Conservation (phyloP, 1,139 yeast genomes). For the Nadsonia commutata region DNA sequence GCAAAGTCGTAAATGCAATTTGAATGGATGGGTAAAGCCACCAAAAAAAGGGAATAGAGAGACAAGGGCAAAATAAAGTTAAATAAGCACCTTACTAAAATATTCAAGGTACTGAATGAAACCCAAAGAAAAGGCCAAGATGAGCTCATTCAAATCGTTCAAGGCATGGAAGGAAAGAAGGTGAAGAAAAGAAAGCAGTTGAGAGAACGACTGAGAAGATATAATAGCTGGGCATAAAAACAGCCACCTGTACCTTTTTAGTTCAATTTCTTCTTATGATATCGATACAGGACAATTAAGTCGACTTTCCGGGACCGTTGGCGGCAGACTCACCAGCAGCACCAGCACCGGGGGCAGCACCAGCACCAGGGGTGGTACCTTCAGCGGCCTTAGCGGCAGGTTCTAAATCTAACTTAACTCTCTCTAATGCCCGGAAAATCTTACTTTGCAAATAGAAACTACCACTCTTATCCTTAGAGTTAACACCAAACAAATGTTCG, state of each 20-base stretch:
- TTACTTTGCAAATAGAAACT: slow-evolving; percentile 86
- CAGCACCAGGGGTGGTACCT: neutral
- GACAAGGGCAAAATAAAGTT: neutral
- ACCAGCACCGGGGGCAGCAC: neutral
- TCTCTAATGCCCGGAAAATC: slow-evolving; percentile 71
- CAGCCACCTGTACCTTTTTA: no score
- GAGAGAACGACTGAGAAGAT: neutral
- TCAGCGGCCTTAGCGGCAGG: slow-evolving; percentile 2
- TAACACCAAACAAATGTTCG: slow-evolving; percentile 71
- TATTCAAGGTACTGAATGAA: no score
- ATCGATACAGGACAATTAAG: neutral
- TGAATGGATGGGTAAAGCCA: neutral
- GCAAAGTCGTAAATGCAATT: neutral
- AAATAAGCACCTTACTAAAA: neutral
- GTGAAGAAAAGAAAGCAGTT: neutral
- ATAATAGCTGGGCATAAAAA: neutral
- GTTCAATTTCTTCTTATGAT: neutral
- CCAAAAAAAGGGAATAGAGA: neutral
- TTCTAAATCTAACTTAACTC: slow-evolving; percentile 39
- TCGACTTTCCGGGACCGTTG: neutral
- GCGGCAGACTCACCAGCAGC: neutral
- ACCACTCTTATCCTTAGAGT: slow-evolving; percentile 87
- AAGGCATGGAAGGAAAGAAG: neutral
- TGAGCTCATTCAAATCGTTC: neutral
- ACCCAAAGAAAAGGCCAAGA: no score